These are phyloP conservation scores for Phascolomyces articulosus DNA, from an alignment of 371 early-diverging fungal genomes.

Conservation along the genomic window DNA sequence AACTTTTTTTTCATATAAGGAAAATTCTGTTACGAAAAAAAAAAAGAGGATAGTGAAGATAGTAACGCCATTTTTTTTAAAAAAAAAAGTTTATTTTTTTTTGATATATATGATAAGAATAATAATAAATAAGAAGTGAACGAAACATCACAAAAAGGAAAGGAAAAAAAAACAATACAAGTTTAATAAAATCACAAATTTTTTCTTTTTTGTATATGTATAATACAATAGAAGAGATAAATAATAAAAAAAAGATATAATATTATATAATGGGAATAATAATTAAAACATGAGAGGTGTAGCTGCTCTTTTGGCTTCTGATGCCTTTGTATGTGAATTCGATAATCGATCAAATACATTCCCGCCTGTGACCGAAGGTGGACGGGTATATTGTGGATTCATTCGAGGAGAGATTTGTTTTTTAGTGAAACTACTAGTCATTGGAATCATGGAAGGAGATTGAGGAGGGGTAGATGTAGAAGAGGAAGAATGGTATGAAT, in stretches of 20 bases:
- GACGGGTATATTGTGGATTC: constrained; percentile 9
- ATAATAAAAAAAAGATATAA: not conserved
- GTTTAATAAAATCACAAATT: too few relatives aligned
- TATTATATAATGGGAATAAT: not conserved
- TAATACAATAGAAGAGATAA: not conserved
- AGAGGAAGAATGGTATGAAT: not conserved
- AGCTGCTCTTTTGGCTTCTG: constrained; percentile 38
- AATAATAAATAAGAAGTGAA: too few relatives aligned
- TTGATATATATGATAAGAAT: not conserved
- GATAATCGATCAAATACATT: constrained; percentile 47
- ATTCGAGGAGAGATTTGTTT: not conserved
- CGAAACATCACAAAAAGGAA: too few relatives aligned
- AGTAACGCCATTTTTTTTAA: too few relatives aligned
- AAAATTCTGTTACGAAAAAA: not conserved
- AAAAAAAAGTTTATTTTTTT: not conserved
- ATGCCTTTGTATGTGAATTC: constrained; percentile 44
- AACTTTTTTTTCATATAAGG: not conserved
- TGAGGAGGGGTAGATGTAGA: constrained; percentile 6
- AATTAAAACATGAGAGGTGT: constrained; percentile 16
- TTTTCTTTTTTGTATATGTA: too few relatives aligned
- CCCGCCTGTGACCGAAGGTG: not conserved
- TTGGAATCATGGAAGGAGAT: not conserved
- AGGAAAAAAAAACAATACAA: not conserved
- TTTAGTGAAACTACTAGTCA: not conserved
- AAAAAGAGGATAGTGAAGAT: not conserved